Percentiles rank a stretch among this genome's conserved stretches.
Evolutionary conservation across 176 grass and related monocot species (phyloP).

Genomic region (Oryza longistaminata): DNA sequence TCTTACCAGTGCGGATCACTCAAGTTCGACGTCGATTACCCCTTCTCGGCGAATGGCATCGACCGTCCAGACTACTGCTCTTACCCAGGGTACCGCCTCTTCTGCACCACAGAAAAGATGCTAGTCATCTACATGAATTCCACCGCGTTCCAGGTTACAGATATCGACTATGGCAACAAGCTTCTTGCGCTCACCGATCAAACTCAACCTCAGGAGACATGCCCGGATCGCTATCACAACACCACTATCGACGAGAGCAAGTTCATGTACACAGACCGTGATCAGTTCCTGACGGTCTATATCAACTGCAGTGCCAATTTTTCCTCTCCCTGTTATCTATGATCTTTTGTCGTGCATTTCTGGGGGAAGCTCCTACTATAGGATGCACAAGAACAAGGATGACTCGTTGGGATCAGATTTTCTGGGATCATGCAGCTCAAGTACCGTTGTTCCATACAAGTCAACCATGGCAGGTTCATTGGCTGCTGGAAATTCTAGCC

Average conservation of each 20-base stretch:
- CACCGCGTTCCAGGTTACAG: background rate
- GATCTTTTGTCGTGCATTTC: slow-evolving; percentile 23
- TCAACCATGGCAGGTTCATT: background rate
- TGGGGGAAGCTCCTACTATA: slow-evolving; percentile 18
- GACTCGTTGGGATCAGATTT: background rate
- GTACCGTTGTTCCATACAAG: background rate
- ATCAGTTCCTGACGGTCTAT: slow-evolving; percentile 32
- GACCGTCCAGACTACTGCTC: slow-evolving; percentile 46
- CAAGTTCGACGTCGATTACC: slow-evolving; percentile 21
- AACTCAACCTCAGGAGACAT: background rate
- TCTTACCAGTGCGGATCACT: background rate
- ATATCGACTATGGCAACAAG: slow-evolving; percentile 14
- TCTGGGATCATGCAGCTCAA: slow-evolving; percentile 30
- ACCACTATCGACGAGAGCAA: slow-evolving; percentile 24
- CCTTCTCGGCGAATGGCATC: background rate
- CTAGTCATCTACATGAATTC: slow-evolving; percentile 21
- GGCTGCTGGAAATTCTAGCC: background rate
- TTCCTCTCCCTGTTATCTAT: background rate
- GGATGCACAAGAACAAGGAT: background rate
- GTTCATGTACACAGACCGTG: slow-evolving; percentile 34
- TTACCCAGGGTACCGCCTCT: slow-evolving; percentile 15
- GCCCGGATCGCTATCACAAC: background rate
- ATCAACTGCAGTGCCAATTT: slow-evolving; percentile 1
- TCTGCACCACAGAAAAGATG: background rate
- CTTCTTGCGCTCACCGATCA: slow-evolving; percentile 32